Base-by-base conservation (phyloP, 192 early-diverging fungal genomes). In the Entomortierella beljakovae region DNA sequence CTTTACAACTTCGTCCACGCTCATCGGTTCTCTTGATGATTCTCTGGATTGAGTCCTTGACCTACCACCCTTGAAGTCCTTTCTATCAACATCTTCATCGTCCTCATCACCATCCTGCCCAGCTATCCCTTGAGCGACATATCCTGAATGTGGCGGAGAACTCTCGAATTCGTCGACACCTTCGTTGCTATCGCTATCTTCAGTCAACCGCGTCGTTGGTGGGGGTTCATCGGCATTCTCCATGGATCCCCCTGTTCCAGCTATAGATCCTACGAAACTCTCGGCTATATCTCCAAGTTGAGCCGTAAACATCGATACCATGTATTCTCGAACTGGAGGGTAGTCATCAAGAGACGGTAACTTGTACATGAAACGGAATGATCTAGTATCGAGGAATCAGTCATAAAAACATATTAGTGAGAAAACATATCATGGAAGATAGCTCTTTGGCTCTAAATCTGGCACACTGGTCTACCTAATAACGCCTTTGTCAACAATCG, bases 401-500 rank as follows among this genome's bases (percentile, higher is more conserved):
- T 38, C 37, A 46, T 46, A 46, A 46, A 15, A 20, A 20, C 43
- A 46, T n/a, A n/a, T n/a, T n/a, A n/a, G n/a, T n/a, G n/a, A n/a
- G n/a, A n/a, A n/a, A n/a, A n/a, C n/a, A 15, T 23, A 61, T 69
- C 4, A 74, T 29, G 0, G 10, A 40, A 51, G 22, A 31, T 5
- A 28, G 23, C 26, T 25, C 23, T 9, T 25, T 53, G 42, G 10
- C 10, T 43, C 18, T 18, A 43, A 43, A 43, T 9, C 18, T 43
- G 10, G 18, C n/a, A n/a, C n/a, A 43, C 42, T 18, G 42, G 70
- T 79, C 50, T 84, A 92, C 80, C 86, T 75, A 5, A 93, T 86
- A 2, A 94, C 93, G 29, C 87, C 84, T 66, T 89, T 91, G 0
- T 82, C 83, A 0, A 92, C 76, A 0, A 92, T 66, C 13, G 84